Base-by-base conservation (phyloP, 2,329 filamentous ascomycete species). In the Fusarium begoniae region DNA sequence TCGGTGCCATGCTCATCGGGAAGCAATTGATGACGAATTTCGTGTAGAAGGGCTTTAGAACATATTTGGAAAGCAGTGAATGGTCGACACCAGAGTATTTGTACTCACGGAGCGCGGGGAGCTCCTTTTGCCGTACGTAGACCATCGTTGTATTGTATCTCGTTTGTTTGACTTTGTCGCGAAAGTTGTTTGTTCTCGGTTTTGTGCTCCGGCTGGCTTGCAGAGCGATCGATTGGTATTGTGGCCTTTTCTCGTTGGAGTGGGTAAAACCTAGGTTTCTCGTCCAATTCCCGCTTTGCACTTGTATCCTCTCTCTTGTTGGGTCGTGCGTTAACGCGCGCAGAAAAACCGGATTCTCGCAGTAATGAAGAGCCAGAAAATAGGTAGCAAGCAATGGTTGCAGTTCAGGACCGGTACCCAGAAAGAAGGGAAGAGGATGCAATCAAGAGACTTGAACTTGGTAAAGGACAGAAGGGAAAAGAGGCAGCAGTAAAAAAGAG, bases 21-120 rank as follows among this genome's bases (percentile, higher is more conserved):
- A 99, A 98, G 84, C 92, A 93, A 73, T 96, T 91, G 86, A 99
- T 98, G 80, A 97, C 96, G 76, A 96, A 88, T 84, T 97, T 92
- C 80, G 91, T 97, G 87, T 98, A 99, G 85, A 98, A 99, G 13
- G 96, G 96, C 88, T 99, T 98, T 79, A 99, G 87, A 75, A 99
- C 90, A 86, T 98, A 98, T 83, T 92, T 94, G 74, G 95, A 98
- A 45, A 94, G 88, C 70, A 98, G 87, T 68, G 95, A 98, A 83
- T 93, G 93, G 84, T 99, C 96, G 79, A 98, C 93, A 65, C 90
- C 90, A 45, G 93, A 94, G 88, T 99, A 99, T 85, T 97, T 96
- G 91, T 99, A 99, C 84, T 95, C 90, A 83, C 93, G 94, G 78
- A 99, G 91, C 82, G 94, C 94, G 44, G 93, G 91, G 73, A 99